Conservation (phyloP, 306 rosid species). For the Ammopiptanthus mongolicus region DNA sequence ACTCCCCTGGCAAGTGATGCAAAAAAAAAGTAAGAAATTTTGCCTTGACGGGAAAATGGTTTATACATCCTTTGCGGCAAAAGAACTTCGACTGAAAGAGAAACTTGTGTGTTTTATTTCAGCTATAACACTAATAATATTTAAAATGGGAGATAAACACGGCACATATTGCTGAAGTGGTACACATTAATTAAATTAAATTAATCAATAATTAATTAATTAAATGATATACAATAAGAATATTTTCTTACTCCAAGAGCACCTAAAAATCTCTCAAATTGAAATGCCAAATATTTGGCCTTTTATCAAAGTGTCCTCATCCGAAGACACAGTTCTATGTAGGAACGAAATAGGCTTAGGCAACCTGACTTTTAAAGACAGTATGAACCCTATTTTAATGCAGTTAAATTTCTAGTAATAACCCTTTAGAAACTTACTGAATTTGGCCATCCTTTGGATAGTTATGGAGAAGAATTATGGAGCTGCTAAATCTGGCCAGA, state of each 20-base stretch:
- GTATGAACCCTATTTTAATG: not conserved
- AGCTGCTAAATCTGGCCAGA: slow-evolving; percentile 82
- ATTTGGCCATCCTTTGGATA: slow-evolving; percentile 74
- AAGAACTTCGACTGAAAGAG: not conserved
- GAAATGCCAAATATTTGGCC: not conserved
- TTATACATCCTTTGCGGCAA: not conserved
- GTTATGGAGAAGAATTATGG: slow-evolving; percentile 66
- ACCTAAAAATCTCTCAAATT: too few species aligned
- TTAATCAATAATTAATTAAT: too few species aligned
- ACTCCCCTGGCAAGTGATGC: not conserved
- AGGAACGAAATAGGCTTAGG: too few species aligned
- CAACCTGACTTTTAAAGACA: too few species aligned
- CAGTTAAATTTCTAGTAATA: not conserved
- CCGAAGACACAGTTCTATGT: too few species aligned
- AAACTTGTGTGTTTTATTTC: too few species aligned
- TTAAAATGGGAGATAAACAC: too few species aligned
- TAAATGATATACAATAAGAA: too few species aligned
- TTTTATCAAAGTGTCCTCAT: not conserved
- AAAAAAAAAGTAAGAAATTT: not conserved
- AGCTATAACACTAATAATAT: too few species aligned
- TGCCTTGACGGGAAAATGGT: not conserved
- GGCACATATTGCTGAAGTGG: too few species aligned
- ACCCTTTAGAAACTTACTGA: slow-evolving; percentile 34
- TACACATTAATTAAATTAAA: too few species aligned
- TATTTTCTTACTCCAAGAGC: too few species aligned